Evolutionary conservation across 305 asterid species (phyloP).

Genomic region (Stenogyne calaminthoides): DNA sequence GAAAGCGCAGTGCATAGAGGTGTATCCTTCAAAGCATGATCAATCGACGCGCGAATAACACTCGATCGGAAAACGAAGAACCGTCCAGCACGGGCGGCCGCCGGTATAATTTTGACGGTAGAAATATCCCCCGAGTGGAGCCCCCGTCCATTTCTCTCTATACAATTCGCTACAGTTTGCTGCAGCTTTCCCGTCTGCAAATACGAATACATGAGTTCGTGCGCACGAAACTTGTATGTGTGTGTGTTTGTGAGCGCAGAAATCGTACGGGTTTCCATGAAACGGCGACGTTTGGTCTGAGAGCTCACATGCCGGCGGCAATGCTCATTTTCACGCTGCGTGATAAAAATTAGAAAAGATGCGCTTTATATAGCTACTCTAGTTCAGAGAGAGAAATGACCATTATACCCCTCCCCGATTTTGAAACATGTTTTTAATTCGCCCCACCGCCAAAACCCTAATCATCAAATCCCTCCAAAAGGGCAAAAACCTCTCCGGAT

Average conservation of each 20-base stretch:
- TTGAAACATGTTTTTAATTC: slow-evolving; percentile 33
- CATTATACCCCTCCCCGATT: neutral
- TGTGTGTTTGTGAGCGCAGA: neutral
- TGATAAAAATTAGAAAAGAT: neutral
- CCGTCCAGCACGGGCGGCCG: slow-evolving; percentile 69
- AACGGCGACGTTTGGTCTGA: slow-evolving; percentile 50
- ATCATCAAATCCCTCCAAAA: slow-evolving; percentile 32
- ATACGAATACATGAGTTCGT: slow-evolving; percentile 17
- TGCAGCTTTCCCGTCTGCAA: slow-evolving; percentile 84
- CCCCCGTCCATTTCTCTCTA: slow-evolving; percentile 72
- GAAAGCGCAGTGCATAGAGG: slow-evolving; percentile 82
- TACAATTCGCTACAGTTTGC: slow-evolving; percentile 62
- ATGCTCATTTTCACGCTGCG: slow-evolving; percentile 34
- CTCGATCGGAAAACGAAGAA: slow-evolving; percentile 58
- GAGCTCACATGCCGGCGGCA: slow-evolving; percentile 49
- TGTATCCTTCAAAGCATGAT: slow-evolving; percentile 52
- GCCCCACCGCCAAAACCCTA: slow-evolving; percentile 51
- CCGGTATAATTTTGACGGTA: slow-evolving; percentile 67
- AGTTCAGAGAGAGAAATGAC: neutral
- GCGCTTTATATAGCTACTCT: no score
- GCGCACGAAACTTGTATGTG: neutral
- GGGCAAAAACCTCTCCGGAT: neutral
- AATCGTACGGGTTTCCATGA: slow-evolving; percentile 74
- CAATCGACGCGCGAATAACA: slow-evolving; percentile 65
- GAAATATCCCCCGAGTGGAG: slow-evolving; percentile 82